A percentile compares a stretch with the other conserved stretches of the same genome.
Conservation (phyloP, 768 basidiomycete species). For the Collybia nuda region DNA sequence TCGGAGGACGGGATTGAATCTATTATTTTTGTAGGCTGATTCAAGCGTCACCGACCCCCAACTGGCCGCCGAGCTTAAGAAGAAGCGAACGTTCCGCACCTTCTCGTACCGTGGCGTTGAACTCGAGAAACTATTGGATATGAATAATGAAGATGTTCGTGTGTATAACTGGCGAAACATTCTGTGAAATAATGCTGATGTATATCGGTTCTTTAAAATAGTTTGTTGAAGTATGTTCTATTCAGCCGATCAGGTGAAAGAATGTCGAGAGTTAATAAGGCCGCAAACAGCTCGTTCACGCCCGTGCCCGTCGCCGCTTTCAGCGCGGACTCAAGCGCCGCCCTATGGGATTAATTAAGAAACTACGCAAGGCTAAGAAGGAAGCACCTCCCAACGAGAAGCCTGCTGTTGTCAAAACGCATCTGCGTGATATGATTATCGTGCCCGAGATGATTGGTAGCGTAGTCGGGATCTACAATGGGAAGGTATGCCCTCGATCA, state of each 20-base stretch:
- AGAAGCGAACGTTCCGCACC: conserved; percentile 97
- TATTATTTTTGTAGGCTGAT: conserved; percentile 60
- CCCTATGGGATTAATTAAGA: conserved; percentile 99
- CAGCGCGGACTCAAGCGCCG: conserved; percentile 98
- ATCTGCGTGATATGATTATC: conserved; percentile 99
- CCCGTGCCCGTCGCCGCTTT: conserved; percentile 98
- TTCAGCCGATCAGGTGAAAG: neutral
- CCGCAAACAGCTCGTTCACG: conserved; percentile 81
- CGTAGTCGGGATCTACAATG: conserved; percentile 98
- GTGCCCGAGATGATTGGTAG: conserved; percentile 99
- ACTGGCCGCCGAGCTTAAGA: conserved; percentile 96
- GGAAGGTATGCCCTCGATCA: conserved; percentile 58
- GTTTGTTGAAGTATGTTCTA: conserved; percentile 74
- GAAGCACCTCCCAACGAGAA: conserved; percentile 99
- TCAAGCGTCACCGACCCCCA: conserved; percentile 83
- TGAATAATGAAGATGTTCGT: conserved; percentile 93
- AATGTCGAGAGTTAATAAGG: conserved; percentile 1
- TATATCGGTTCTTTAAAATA: conserved; percentile 22
- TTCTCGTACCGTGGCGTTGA: conserved; percentile 98
- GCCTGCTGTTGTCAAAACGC: conserved; percentile 98
- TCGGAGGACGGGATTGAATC: conserved; percentile 8
- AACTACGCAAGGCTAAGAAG: conserved; percentile 99
- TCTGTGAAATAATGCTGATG: neutral
- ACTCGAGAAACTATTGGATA: conserved; percentile 96
- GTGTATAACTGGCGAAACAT: neutral